Base-by-base conservation (phyloP, 2,329 filamentous ascomycete species). In the Calonectria crousiana region DNA sequence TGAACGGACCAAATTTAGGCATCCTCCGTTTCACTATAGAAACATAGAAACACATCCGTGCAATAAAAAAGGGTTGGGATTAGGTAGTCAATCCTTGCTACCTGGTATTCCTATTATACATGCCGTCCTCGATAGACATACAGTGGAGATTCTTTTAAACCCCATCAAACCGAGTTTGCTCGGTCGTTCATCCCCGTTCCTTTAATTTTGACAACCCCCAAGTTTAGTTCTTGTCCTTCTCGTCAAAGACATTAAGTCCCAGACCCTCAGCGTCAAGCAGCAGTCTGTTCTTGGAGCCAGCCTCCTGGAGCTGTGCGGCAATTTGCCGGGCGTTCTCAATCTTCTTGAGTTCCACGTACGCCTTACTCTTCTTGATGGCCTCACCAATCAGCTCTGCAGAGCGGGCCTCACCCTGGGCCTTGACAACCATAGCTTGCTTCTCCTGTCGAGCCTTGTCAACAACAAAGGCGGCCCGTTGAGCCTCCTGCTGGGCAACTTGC, bases 391-490 rank as follows among this genome's bases (percentile, higher is more conserved):
- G 93, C 88, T 99, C 96, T 60, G 97, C 97, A 49, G 97, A 98
- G 78, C 97, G 95, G 65, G 97, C 97, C 89, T 99, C 97, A 95
- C 97, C 97, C 92, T 98, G 97, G 5, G 97, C 97, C 87, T 95
- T 95, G 84, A 99, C 97, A 71, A 99, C 95, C 89, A 96, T 98
- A 81, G 97, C 97, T 88, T 99, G 97, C 90, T 99, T 99, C 91
- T 99, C 97, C 88, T 99, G 97, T 79, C 97, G 93, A 69, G 97
- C 97, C 89, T 98, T 98, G 92, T 99, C 97, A 79, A 99, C 97
- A 67, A 99, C 90, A 88, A 99, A 99, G 75, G 97, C 97, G 41
- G 97, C 97, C 77, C 97, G 93, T 87, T 99, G 97, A 41, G 97
- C 97, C 85, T 99, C 97, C 89, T 99, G 97, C 85, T 94, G 92